Evolutionary conservation across 2,329 filamentous ascomycete genomes (phyloP), one percentile per base, ranked within the genome.

Genomic region (Aspergillus udagawae): DNA sequence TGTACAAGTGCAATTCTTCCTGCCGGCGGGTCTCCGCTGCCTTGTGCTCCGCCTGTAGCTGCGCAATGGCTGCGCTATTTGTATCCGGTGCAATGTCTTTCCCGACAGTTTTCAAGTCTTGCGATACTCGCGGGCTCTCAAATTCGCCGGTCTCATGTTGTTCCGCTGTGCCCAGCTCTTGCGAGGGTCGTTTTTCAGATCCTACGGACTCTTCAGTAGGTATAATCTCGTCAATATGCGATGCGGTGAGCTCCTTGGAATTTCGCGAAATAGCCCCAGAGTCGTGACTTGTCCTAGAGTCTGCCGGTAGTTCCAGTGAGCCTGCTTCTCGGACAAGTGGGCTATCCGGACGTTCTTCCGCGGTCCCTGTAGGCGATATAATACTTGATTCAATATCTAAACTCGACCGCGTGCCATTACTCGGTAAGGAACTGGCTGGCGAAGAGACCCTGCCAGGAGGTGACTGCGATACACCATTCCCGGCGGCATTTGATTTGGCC

Each of bases 1-100:
- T 83, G 61, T 96, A 91, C 51, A 83, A 83, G 66, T 94, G 86
- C 44, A 92, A 82, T 70, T 97, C 94, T 65, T 94, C 90, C 57
- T 93, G 88, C 63, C 90, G 85, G 60, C 86, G 83, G 35, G 76
- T 75, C 57, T 85, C 78, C 0, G 79, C 79, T 29, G 77, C 74
- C 50, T 80, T 77, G 49, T 84, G 76, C 53, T 81, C 75, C 67
- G 79, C 68, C 66, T 77, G 78, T 60, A 85, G 71, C 47, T 79
- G 74, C 5, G 77, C 68, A 44, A 85, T 73, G 21, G 79, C 75
- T 3, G 73, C 67, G 29, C 75, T 73, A 42, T 67, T 69, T 3
- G 64, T 38, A 12, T 67, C 61, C 1, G 59, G 52, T 8, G 62
- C 52, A 12, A 50, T 52, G 20, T 67, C 66, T 10, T 60, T 47